Evolutionary conservation across 2,329 filamentous ascomycete genomes (phyloP), one percentile per base, ranked within the genome.

Genomic region (Apiospora hydei): DNA sequence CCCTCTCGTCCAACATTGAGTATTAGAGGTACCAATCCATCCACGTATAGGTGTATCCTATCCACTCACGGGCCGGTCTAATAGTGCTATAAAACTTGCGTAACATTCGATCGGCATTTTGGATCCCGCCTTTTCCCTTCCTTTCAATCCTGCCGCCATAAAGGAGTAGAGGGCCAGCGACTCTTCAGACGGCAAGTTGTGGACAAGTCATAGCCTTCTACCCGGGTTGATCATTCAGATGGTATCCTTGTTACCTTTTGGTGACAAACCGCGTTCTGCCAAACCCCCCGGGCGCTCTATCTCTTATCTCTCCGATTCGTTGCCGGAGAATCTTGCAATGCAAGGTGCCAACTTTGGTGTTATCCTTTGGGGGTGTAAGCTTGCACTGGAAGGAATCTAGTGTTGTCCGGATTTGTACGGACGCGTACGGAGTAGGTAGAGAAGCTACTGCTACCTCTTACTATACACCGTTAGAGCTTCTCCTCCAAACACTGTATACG

Each of bases 361-460:
- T 64, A 64, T 64, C 57, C 18, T 64, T 64, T 38, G 57, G 57
- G 57, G 57, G 34, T 64, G 57, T 64, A 64, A 64, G 57, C 57
- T 64, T 38, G 57, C 34, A 16, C 57, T 14, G 49, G 49, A 51
- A 51, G n/a, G 49, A 51, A 51, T 51, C 49, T 51, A 51, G n/a
- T 34, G 57, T 41, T n/a, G 34, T 64, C 57, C 57, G 57, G 57
- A 41, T 64, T 64, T 64, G 57, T 34, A 34, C 26, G 26, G 26
- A 30, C 26, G 3, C 26, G 26, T 30, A 30, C 26, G 26, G 26
- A 30, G 26, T 30, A 30, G 26, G 26, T 30, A 30, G 26, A 30
- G 26, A 24, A 38, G 16, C 16, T 61, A 38, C 30, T 38, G 34
- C 18, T 43, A 43, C 41, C 1, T 43, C 41, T 13, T 43, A 43